Evolutionary conservation across 192 early-diverging fungal species (phyloP).

Genomic region (Rhizoclosmatium sp.): DNA sequence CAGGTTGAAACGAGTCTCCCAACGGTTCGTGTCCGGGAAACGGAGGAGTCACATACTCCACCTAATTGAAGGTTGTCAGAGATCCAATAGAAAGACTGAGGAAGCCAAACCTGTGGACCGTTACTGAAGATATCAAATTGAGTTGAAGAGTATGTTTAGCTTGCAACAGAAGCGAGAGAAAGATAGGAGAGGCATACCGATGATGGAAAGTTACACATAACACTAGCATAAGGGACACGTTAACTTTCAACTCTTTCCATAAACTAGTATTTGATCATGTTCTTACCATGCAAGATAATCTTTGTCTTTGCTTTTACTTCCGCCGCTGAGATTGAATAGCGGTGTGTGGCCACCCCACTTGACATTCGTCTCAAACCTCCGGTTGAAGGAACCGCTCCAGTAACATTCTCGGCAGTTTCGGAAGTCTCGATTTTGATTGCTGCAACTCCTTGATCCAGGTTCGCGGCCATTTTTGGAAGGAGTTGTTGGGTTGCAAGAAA

Average conservation of each 20-base stretch:
- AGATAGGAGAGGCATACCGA: constrained; percentile 37
- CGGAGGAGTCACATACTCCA: constrained; percentile 59
- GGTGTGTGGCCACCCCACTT: background rate
- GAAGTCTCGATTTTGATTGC: background rate
- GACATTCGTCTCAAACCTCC: too few species aligned
- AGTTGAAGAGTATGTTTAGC: background rate
- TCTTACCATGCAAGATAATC: constrained; percentile 1
- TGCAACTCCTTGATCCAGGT: background rate
- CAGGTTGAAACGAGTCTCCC: constrained; percentile 20
- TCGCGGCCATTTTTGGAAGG: background rate
- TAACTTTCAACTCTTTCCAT: background rate
- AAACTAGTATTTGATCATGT: background rate
- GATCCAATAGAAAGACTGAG: background rate
- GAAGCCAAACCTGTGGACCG: constrained; percentile 51
- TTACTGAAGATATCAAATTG: constrained; percentile 43
- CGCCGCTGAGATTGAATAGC: background rate
- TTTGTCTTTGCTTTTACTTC: background rate
- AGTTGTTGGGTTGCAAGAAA: too few species aligned
- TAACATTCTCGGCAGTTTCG: too few species aligned
- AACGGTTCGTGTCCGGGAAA: constrained; percentile 49
- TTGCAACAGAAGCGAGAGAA: background rate
- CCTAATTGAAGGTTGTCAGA: constrained; percentile 13
- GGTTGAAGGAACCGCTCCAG: too few species aligned
- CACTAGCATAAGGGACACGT: constrained; percentile 35
- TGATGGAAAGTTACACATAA: constrained; percentile 62